Base-by-base conservation (phyloP, 2,329 filamentous ascomycete genomes). In the Cadophora gregata region DNA sequence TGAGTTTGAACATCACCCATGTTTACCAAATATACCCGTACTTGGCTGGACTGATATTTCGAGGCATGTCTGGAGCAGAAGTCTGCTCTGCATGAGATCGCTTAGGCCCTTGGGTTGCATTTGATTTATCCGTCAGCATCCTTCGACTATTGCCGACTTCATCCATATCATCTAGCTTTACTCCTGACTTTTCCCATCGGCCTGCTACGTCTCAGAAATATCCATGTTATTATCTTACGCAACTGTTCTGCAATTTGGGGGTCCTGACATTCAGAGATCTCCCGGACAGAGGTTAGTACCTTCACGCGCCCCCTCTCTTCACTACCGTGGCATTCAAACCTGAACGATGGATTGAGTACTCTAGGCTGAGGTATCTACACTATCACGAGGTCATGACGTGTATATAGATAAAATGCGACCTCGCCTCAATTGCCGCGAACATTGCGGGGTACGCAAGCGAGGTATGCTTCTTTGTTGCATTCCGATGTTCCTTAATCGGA, bases 101-200 rank as follows among this genome's bases (percentile, higher is more conserved):
- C 53, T 58, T 33, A 16, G 21, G 21, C 53, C 53, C 53, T 21
- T 58, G 31, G 5, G 7, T 24, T 24, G 31, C 33, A 7, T 16
- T 51, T 53, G 25, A 62, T 53, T 9, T 62, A 42, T 10, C 36
- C 27, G 3, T 16, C 25, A 24, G 21, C 21, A 36, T 29, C n/a
- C 42, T 27, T 36, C 60, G 10, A 62, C 29, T 25, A 24, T 50
- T 62, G 10, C 9, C 45, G 42, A 36, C 48, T 59, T 64, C 53
- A 59, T 59, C 62, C 62, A 64, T 50, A 59, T 42, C 27, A 64
- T 8, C 53, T 42, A 24, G n/a, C 31, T 21, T 24, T 33, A 53
- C 19, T 33, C 27, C 5, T 51, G 8, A 8, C 10, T 4, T 36
- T 14, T 27, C 19, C n/a, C n/a, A 24, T 42, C 27, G 36, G 45